Conservation (phyloP, 257 asterid genomes). For the Mentha longifolia region DNA sequence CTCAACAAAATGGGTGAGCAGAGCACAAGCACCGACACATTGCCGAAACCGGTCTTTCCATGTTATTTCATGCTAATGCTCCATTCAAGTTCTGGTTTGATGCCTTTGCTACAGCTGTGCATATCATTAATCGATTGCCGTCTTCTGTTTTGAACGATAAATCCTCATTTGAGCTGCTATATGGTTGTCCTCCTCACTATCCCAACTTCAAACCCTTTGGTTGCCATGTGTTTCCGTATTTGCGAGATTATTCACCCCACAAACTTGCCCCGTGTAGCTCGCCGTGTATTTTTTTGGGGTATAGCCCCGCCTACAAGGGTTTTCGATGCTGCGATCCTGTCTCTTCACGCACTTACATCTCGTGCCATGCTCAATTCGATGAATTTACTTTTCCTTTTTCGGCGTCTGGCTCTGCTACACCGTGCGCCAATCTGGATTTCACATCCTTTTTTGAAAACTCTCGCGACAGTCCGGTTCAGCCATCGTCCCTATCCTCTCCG, state of each 20-base stretch:
- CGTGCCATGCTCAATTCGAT: neutral
- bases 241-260: neutral
- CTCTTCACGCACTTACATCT: neutral
- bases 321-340: neutral
- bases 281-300: no score
- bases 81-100: neutral
- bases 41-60: neutral
- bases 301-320: neutral
- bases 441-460: neutral
- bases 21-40: neutral
- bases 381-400: neutral
- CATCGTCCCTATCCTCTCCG: neutral
- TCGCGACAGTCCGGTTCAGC: no score
- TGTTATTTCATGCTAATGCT: neutral
- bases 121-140: neutral
- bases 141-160: neutral
- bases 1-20: neutral
- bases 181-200: neutral
- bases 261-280: neutral
- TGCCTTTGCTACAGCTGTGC: neutral
- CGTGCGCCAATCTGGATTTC: neutral
- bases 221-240: neutral
- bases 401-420: neutral
- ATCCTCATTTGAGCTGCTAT: neutral
- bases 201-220: neutral